Base-by-base conservation (phyloP, 805 yeast genomes). In the Candida silvatica region DNA sequence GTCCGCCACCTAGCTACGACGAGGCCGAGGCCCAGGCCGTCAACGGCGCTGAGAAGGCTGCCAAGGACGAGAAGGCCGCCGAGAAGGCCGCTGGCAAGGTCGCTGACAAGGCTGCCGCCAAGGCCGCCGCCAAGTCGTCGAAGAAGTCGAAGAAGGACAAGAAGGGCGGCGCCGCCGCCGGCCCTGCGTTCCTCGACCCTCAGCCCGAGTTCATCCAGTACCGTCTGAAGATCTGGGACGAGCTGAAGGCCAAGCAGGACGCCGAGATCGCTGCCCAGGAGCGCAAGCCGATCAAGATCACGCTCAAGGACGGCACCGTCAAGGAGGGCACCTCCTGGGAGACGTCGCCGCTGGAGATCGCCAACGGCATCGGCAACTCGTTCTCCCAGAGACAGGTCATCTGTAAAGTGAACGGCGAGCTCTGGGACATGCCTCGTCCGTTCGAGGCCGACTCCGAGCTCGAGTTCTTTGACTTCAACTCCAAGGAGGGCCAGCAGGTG, bases 361-460 rank as follows among this genome's bases (percentile, higher is more conserved):
- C 97, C 34, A 70, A 68, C 48, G 77, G 60, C 37, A 87, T 90
- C 49, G 86, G 94, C 46, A 83, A 84, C 62, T 80, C 95, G 7
- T 81, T 90, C 55, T 68, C 78, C 32, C 97, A 92, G 46, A 80
- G 86, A 64, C 83, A 84, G 49, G 86, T 92, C 45, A 87, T 92
- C 48, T 73, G 97, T 40, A 87, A 86, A 61, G 94, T 90, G 37
- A 72, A 92, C 55, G 95, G 94, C 39, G 68, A 73, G 50, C 68
- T 90, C 49, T 92, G 98, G 97, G 98, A 92, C 65, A 69, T 92
- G 52, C 88, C 80, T 45, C 81, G 98, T 64, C 97, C 97, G 18
- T 67, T 92, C 35, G 98, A 92, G 63, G 62, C 60, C 9, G 81
- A 74, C 41, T 67, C 73, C 40, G 58, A 64, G 18, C 66, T 92